A percentile compares a stretch with the other conserved stretches of the same genome.
Evolutionary conservation across 306 rosid genomes (phyloP).

Genomic region (Lotus japonicus): DNA sequence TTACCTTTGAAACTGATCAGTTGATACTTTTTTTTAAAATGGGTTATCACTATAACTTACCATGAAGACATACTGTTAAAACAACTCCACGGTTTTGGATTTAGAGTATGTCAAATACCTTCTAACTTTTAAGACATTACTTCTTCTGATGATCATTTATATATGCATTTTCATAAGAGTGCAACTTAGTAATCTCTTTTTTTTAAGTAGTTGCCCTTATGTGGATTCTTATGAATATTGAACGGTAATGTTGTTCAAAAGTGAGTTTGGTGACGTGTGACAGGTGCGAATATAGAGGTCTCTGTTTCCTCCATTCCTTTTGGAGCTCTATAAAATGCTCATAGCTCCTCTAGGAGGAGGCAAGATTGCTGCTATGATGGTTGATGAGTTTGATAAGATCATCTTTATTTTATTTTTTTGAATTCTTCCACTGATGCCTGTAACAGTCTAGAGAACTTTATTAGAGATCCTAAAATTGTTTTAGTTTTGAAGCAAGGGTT

Average conservation of each 20-base stretch:
- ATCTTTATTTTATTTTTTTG: background rate
- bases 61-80: background rate
- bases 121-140: background rate
- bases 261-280: slow-evolving; percentile 3
- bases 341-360: slow-evolving; percentile 74
- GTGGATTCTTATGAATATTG: slow-evolving; percentile 2
- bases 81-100: background rate
- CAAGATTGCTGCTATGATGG: slow-evolving; percentile 84
- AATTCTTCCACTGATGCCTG: background rate
- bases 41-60: background rate
- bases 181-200: background rate
- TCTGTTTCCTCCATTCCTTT: slow-evolving; percentile 75
- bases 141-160: background rate
- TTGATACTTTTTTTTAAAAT: background rate
- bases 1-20: too few species aligned
- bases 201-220: background rate
- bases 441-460: slow-evolving; percentile 9
- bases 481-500: slow-evolving; percentile 77
- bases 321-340: slow-evolving; percentile 67
- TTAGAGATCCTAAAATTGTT: slow-evolving; percentile 23
- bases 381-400: slow-evolving; percentile 51
- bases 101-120: background rate
- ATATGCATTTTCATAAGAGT: background rate
- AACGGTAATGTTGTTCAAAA: slow-evolving; percentile 1
- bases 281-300: slow-evolving; percentile 69